These are phyloP conservation scores for Primulina huaijiensis DNA, from an alignment of 257 asterid genomes.

Conservation along the genomic window DNA sequence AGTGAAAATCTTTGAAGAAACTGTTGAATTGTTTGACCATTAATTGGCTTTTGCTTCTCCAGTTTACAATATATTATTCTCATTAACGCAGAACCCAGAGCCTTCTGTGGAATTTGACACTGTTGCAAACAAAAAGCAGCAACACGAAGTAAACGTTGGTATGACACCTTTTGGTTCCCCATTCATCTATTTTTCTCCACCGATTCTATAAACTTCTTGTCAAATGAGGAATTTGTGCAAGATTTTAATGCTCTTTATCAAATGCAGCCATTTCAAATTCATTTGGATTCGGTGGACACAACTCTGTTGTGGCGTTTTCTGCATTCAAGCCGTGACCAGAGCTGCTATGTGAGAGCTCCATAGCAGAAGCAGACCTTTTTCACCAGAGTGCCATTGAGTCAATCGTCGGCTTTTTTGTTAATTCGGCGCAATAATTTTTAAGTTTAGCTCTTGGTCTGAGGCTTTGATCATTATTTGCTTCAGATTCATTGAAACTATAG, in stretches of 20 bases:
- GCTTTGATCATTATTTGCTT: slow-evolving; percentile 12
- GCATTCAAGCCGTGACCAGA: slow-evolving; percentile 67
- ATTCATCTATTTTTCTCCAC: neutral
- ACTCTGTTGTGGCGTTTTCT: slow-evolving; percentile 68
- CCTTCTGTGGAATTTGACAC: slow-evolving; percentile 84
- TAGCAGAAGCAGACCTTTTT: slow-evolving; percentile 20
- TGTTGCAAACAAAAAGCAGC: slow-evolving; percentile 69
- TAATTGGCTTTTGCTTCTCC: neutral
- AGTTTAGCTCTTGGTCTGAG: slow-evolving; percentile 23
- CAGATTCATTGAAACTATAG: slow-evolving; percentile 11
- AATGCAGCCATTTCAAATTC: slow-evolving; percentile 79
- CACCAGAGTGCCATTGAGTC: neutral
- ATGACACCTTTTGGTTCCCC: slow-evolving; percentile 25
- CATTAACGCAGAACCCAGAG: slow-evolving; percentile 66
- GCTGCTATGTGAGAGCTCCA: neutral
- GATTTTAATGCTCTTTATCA: slow-evolving; percentile 4
- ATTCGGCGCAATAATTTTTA: slow-evolving; percentile 25
- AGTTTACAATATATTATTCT: slow-evolving; percentile 4
- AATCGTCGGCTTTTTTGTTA: slow-evolving; percentile 8
- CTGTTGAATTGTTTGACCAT: neutral
- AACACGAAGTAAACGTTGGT: slow-evolving; percentile 85
- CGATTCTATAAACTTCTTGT: neutral
- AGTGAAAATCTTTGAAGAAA: neutral
- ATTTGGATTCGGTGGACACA: slow-evolving; percentile 85
- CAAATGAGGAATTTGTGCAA: neutral